A percentile compares a stretch with the other conserved stretches of the same genome.
These are phyloP conservation scores for Diutina pseudorugosa DNA, from an alignment of 1,139 yeast genomes.

Conservation along the genomic window DNA sequence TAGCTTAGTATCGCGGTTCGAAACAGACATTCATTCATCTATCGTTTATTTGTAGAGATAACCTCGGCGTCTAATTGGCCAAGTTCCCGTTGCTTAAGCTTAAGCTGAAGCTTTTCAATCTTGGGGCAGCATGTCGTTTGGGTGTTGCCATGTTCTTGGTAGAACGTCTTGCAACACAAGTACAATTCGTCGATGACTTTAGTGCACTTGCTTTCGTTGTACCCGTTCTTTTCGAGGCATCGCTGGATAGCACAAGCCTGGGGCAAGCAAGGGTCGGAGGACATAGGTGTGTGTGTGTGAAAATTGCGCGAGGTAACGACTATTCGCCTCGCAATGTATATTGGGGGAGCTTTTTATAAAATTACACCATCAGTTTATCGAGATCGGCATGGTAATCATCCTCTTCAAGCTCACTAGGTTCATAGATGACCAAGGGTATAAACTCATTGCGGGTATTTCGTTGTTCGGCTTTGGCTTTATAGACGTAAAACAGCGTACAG, in stretches of 20 bases:
- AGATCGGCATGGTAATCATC: slow-evolving; percentile 36
- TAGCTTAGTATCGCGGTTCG: slow-evolving; percentile 46
- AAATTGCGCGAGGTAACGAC: neutral
- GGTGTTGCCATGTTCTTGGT: slow-evolving; percentile 36
- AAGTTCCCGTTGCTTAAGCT: slow-evolving; percentile 42
- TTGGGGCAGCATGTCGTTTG: slow-evolving; percentile 60
- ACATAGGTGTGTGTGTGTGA: neutral
- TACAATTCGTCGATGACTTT: slow-evolving; percentile 46
- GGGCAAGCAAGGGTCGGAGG: slow-evolving; percentile 13
- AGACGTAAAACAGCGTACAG: slow-evolving; percentile 30
- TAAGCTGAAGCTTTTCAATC: slow-evolving; percentile 39
- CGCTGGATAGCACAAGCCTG: slow-evolving; percentile 63
- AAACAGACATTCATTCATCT: slow-evolving; percentile 38
- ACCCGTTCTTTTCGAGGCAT: slow-evolving; percentile 41
- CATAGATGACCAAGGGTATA: slow-evolving; percentile 33
- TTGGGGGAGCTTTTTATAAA: neutral
- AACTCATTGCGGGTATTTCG: slow-evolving; percentile 22
- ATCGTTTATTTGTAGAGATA: slow-evolving; percentile 11
- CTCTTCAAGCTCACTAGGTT: slow-evolving; percentile 37
- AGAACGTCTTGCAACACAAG: slow-evolving; percentile 47
- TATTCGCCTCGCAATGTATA: neutral
- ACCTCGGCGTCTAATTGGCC: slow-evolving; percentile 44
- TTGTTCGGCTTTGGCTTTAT: slow-evolving; percentile 17
- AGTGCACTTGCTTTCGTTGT: slow-evolving; percentile 53
- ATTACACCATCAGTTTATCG: slow-evolving; percentile 11